Conservation (phyloP, 306 rosid genomes). For the Dryas octopetala region DNA sequence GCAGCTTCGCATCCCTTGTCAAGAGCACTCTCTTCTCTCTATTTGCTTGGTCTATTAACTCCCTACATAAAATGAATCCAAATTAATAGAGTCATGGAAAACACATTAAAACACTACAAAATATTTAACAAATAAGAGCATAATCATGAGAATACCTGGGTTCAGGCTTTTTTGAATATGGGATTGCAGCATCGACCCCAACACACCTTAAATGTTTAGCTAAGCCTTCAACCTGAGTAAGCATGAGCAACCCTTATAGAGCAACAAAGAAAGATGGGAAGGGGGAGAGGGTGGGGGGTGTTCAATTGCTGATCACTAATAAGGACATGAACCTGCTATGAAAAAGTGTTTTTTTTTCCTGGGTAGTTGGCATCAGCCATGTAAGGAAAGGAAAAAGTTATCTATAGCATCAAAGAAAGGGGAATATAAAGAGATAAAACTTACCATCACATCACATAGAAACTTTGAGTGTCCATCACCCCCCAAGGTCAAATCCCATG, state of each 20-base stretch:
- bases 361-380: conserved; percentile 19
- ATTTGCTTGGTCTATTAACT: conserved; percentile 68
- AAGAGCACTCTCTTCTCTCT: conserved; percentile 76
- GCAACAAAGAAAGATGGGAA: not conserved
- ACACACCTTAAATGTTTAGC: conserved; percentile 95
- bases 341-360: not conserved
- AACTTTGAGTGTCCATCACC: conserved; percentile 85
- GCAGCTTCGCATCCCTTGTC: conserved; percentile 82
- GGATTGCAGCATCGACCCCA: conserved; percentile 91
- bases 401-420: conserved; percentile 12
- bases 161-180: conserved; percentile 74
- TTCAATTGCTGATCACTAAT: not conserved
- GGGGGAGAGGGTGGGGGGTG: not conserved
- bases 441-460: conserved; percentile 92
- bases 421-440: conserved; percentile 11
- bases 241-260: conserved; percentile 10
- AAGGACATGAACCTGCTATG: not conserved
- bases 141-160: conserved; percentile 50
- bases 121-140: conserved; percentile 15
- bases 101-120: not conserved
- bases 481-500: conserved; percentile 70
- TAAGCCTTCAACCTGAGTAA: conserved; percentile 86
- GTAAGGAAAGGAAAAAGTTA: not conserved
- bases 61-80: conserved; percentile 44
- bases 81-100: conserved; percentile 20